Conservation (phyloP, 208 protist species). For the Leishmania arabica region DNA sequence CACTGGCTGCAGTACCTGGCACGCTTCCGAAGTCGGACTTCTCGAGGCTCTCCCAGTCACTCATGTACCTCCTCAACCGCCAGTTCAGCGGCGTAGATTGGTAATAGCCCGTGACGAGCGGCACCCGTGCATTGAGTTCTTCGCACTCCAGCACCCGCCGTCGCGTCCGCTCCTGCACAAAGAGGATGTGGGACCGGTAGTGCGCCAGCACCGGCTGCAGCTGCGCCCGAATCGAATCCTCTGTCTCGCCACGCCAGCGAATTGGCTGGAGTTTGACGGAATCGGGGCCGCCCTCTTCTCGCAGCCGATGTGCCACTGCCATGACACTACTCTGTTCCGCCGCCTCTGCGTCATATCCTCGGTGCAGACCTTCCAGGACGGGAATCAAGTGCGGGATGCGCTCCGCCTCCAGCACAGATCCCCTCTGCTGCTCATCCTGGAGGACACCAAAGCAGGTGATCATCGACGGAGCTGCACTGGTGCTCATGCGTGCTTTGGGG, state of each 20-base stretch:
- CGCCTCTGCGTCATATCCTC: not conserved
- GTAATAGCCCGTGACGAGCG: slow-evolving; percentile 25
- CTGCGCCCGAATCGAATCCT: slow-evolving; percentile 32
- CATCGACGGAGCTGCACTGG: slow-evolving; percentile 11
- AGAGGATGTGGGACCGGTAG: slow-evolving; percentile 54
- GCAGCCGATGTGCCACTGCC: slow-evolving; percentile 20
- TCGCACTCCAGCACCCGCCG: slow-evolving; percentile 45
- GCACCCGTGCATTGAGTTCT: slow-evolving; percentile 39
- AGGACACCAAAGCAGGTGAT: slow-evolving; percentile 32
- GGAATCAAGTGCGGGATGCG: slow-evolving; percentile 42
- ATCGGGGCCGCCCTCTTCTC: slow-evolving; percentile 12
- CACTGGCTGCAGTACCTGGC: slow-evolving; percentile 8
- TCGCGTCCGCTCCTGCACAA: slow-evolving; percentile 48
- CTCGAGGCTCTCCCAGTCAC: not conserved
- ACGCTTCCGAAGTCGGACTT: slow-evolving; percentile 4
- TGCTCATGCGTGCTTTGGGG: not conserved
- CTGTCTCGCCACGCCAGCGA: slow-evolving; percentile 43
- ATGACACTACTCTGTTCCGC: slow-evolving; percentile 12
- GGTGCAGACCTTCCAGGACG: slow-evolving; percentile 21
- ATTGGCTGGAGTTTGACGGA: slow-evolving; percentile 33
- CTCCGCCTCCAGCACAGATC: slow-evolving; percentile 8
- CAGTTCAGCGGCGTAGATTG: slow-evolving; percentile 16
- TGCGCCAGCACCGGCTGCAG: slow-evolving; percentile 46
- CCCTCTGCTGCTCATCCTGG: slow-evolving; percentile 8
- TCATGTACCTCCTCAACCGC: slow-evolving; percentile 10